These are phyloP conservation scores for Hyaloscypha finlandica DNA, from an alignment of 495 filamentous ascomycete genomes.

Conservation along the genomic window DNA sequence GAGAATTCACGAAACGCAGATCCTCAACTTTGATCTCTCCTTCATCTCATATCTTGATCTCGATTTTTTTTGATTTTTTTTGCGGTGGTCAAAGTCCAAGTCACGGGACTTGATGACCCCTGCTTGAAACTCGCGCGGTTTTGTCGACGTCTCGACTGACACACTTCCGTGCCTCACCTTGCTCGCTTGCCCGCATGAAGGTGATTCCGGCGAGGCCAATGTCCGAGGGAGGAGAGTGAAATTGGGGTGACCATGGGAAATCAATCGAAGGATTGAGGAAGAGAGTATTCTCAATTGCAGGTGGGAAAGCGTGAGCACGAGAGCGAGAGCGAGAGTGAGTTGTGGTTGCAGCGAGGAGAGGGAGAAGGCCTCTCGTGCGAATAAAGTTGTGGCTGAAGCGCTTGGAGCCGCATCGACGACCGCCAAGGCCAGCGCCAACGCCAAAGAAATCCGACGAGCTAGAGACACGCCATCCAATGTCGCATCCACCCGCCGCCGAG, in stretches of 20 bases:
- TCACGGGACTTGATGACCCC: slow-evolving; percentile 16
- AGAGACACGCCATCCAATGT: slow-evolving; percentile 21
- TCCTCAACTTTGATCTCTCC: not conserved
- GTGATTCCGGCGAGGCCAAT: slow-evolving; percentile 8
- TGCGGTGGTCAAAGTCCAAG: slow-evolving; percentile 4
- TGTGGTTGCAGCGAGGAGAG: not conserved
- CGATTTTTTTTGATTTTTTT: not conserved
- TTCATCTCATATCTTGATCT: not conserved
- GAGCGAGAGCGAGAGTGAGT: no score
- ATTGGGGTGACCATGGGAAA: no score
- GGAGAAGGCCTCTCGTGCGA: not conserved
- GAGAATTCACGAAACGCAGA: slow-evolving; percentile 4
- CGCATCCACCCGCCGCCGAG: slow-evolving; percentile 18
- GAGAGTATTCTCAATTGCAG: no score
- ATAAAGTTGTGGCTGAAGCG: not conserved
- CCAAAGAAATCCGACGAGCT: not conserved
- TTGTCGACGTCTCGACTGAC: slow-evolving; percentile 25
- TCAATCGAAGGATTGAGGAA: no score
- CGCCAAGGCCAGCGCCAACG: not conserved
- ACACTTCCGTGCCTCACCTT: slow-evolving; percentile 28
- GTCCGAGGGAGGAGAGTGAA: slow-evolving; percentile 8
- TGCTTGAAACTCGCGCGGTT: slow-evolving; percentile 26
- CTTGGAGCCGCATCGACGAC: slow-evolving; percentile 2
- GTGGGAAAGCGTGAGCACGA: no score
- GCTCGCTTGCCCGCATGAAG: slow-evolving; percentile 25